Conservation (phyloP, 2,329 filamentous ascomycete species). For the Davidsoniella australis region DNA sequence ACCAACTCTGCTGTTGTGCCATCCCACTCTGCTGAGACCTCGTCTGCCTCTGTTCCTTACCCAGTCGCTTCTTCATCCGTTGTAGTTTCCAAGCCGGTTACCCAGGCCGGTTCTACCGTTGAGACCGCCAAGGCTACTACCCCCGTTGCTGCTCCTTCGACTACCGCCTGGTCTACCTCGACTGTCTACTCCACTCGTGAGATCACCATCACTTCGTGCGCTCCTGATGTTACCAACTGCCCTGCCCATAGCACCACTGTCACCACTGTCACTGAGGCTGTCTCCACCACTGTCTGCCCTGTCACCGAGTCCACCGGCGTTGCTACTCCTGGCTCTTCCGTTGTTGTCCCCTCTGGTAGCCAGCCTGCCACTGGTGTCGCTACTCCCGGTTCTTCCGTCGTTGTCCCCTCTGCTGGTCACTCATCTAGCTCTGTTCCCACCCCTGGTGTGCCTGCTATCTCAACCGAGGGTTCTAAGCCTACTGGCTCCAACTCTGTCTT, state of each 20-base stretch:
- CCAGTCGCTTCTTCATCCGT: no score
- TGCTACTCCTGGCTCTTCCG: constrained; percentile 13
- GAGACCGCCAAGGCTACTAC: background rate
- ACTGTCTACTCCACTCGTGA: constrained; percentile 19
- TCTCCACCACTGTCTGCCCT: constrained; percentile 31
- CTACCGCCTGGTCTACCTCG: constrained; percentile 15
- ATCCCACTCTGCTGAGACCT: background rate
- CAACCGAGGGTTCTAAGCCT: background rate
- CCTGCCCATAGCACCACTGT: constrained; percentile 20
- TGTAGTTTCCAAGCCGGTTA: background rate
- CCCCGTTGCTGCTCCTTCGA: background rate
- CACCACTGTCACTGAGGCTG: constrained; percentile 12
- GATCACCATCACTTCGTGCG: constrained; percentile 24
- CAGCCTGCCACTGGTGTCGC: constrained; percentile 6
- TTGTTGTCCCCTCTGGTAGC: constrained; percentile 13
- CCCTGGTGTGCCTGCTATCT: background rate
- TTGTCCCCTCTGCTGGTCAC: background rate
- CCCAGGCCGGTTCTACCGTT: background rate
- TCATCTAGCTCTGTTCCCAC: background rate
- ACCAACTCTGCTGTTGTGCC: background rate
- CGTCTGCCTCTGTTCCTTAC: background rate
- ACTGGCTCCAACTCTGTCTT: background rate
- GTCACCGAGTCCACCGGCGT: constrained; percentile 16
- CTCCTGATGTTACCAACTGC: constrained; percentile 24
- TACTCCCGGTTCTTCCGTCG: constrained; percentile 13